A percentile compares a stretch with the other conserved stretches of the same genome.
Conservation (phyloP, 2,329 filamentous ascomycete genomes). For the Dissoconium aciculare region DNA sequence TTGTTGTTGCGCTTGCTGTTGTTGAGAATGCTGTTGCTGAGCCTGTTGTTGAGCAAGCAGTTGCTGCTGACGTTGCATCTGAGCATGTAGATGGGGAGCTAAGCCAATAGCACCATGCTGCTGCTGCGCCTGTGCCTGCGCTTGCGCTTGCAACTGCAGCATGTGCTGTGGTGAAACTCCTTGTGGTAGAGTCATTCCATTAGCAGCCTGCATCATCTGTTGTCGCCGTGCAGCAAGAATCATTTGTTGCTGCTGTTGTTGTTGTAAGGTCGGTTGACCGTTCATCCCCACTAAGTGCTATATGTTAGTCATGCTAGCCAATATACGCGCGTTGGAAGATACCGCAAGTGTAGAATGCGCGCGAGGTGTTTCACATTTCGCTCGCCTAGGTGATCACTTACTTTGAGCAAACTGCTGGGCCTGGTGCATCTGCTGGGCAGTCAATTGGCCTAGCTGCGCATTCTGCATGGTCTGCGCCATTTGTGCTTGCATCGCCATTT, state of each 20-base stretch:
- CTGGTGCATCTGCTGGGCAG: constrained; percentile 30
- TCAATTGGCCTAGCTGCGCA: constrained; percentile 58
- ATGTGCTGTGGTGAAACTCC: constrained; percentile 23
- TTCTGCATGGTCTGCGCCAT: constrained; percentile 38
- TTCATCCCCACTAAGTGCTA: constrained; percentile 28
- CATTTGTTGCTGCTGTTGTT: constrained; percentile 29
- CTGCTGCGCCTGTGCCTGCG: constrained; percentile 12
- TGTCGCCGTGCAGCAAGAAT: constrained; percentile 26
- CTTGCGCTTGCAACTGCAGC: constrained; percentile 24
- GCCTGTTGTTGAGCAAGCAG: constrained; percentile 13
- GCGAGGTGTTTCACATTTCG: background rate
- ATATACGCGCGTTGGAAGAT: background rate
- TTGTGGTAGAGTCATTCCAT: constrained; percentile 8
- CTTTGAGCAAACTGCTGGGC: constrained; percentile 15
- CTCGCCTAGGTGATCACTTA: constrained; percentile 17
- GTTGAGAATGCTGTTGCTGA: constrained; percentile 35
- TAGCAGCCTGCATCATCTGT: constrained; percentile 13
- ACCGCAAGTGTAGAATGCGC: constrained; percentile 1
- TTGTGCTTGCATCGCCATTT: constrained; percentile 22
- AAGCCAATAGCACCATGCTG: too few relatives aligned
- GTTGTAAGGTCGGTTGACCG: constrained; percentile 18
- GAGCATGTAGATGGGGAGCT: constrained; percentile 20
- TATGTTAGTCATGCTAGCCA: constrained; percentile 26
- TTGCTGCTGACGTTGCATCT: constrained; percentile 25
- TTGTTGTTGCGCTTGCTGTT: constrained; percentile 29